Evolutionary conservation across 2,329 filamentous ascomycete species (phyloP), one percentile per base, ranked within the genome.

Genomic region (Colletotrichum sp.): DNA sequence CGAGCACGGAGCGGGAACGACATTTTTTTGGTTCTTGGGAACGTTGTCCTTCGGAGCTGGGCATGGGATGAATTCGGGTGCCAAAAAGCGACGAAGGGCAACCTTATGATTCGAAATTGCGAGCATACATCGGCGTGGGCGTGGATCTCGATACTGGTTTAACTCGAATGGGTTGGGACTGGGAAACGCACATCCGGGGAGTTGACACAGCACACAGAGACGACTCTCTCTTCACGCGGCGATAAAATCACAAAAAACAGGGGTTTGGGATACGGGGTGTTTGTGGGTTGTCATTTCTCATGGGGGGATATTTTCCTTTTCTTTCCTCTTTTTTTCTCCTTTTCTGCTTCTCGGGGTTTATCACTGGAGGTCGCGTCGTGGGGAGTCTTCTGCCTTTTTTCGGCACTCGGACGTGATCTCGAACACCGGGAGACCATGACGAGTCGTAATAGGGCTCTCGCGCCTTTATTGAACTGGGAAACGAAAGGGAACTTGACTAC

Each of bases 41-140:
- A 49, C n/a, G 59, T 72, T 72, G 68, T 68, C 52, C 60, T 76
- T 76, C 28, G 52, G 71, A 52, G 63, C 60, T 71, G 60, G 74
- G 49, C 74, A 73, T 73, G 64, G 64, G 49, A 66, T 32, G 71
- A 28, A 55, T 63, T 71, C 30, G 66, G 63, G 66, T 71, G 71
- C 75, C 72, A 71, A 76, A 60, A 76, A 76, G 72, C 72, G 71
- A 71, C 72, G 71, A 65, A 75, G 60, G 75, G 71, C 44, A 67
- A 57, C 71, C 66, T 49, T 62, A 76, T 75, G 71, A 76, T 75
- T 75, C 75, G 66, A 76, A 49, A 63, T 70, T 62, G 72, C 66
- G 66, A 76, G 75, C 75, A 76, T 76, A 75, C 71, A 75, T 75
- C 21, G 71, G 75, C 75, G 75, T 76, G 71, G 71, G 75, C 75